Evolutionary conservation across 257 asterid genomes (phyloP).

Genomic region (Solanum gracilifrons): DNA sequence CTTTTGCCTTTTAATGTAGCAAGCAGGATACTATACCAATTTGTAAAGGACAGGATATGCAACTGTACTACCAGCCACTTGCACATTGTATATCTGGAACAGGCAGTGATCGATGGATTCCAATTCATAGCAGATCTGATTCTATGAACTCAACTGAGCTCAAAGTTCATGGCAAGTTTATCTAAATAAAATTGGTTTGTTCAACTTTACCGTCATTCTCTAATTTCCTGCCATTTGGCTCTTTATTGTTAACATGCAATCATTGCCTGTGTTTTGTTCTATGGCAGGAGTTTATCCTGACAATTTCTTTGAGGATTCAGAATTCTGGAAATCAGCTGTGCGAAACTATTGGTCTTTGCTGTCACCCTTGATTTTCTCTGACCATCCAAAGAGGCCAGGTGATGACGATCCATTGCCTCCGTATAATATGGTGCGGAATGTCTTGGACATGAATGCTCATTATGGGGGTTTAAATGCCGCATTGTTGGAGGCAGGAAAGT

Average conservation of each 20-base stretch:
- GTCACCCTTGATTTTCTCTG: conserved; percentile 90
- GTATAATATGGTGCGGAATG: conserved; percentile 83
- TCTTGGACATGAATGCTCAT: conserved; percentile 91
- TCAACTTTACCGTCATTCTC: not conserved
- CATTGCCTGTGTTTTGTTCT: not conserved
- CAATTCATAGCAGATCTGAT: conserved; percentile 56
- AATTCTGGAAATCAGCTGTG: conserved; percentile 65
- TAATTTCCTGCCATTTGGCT: not conserved
- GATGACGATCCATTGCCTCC: conserved; percentile 94
- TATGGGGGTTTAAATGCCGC: conserved; percentile 82
- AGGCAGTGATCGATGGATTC: conserved; percentile 63
- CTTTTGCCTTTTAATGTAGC: conserved; percentile 17
- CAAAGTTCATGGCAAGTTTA: conserved; percentile 56
- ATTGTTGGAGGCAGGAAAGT: conserved; percentile 55
- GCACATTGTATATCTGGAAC: conserved; percentile 65
- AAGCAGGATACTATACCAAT: conserved; percentile 41
- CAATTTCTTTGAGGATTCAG: conserved; percentile 60
- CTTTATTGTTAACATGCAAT: not conserved
- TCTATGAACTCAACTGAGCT: conserved; percentile 42
- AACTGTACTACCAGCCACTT: conserved; percentile 69
- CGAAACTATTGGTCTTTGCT: conserved; percentile 90
- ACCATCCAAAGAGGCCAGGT: conserved; percentile 94
- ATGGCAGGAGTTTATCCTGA: conserved; percentile 61
- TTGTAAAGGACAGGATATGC: conserved; percentile 66
- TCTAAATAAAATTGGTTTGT: not conserved